Evolutionary conservation across 805 yeast genomes (phyloP).

Genomic region (Cyberlindnera sargentensis): DNA sequence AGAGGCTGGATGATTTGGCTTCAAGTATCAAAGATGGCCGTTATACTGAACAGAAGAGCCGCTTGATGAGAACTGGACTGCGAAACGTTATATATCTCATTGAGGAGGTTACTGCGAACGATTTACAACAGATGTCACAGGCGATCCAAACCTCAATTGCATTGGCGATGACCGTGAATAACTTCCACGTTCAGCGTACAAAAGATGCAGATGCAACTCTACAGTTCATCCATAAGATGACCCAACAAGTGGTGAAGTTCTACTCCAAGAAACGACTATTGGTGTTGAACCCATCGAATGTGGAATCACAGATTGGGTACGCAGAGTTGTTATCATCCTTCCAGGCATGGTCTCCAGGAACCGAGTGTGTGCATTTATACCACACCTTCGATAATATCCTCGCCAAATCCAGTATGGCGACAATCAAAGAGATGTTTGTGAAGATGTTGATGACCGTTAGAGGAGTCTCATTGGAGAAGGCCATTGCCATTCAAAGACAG

Average conservation of each 20-base stretch:
- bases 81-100: constrained; percentile 65
- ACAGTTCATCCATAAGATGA: constrained; percentile 44
- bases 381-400: constrained; percentile 58
- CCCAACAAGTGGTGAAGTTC: constrained; percentile 33
- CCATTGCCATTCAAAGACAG: constrained; percentile 61
- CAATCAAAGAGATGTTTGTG: constrained; percentile 70
- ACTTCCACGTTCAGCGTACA: constrained; percentile 64
- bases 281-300: constrained; percentile 44
- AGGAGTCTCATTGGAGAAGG: constrained; percentile 84
- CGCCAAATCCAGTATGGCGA: constrained; percentile 61
- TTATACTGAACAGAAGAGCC: constrained; percentile 75
- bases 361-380: constrained; percentile 39
- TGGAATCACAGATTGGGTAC: constrained; percentile 47
- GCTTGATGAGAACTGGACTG: constrained; percentile 66
- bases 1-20: constrained; percentile 80
- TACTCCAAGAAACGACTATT: constrained; percentile 35
- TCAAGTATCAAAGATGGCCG: constrained; percentile 82
- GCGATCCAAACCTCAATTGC: constrained; percentile 75
- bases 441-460: constrained; percentile 70
- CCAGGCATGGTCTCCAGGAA: constrained; percentile 20
- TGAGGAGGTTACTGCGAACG: constrained; percentile 60
- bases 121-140: constrained; percentile 42
- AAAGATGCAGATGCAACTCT: constrained; percentile 70
- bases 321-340: constrained; percentile 33
- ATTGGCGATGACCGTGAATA: constrained; percentile 55